phyloP scores from a whole-genome alignment of 2,329 filamentous ascomycete species.

The Daldinia eschscholtzii region DNA sequence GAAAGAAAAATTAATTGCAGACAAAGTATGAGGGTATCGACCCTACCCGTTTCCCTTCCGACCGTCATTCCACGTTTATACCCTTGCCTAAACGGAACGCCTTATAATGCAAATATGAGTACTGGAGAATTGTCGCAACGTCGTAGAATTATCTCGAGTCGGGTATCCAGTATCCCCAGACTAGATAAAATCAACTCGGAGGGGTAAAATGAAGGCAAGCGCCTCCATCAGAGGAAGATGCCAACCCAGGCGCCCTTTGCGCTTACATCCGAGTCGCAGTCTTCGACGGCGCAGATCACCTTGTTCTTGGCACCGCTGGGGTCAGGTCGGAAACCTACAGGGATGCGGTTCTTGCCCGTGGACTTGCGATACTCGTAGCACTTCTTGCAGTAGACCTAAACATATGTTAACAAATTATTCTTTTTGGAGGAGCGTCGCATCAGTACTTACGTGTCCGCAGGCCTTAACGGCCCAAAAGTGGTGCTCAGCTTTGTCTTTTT shows the following conservation, averaged over 20 bases:
- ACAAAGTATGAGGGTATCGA: slow-evolving; percentile 7
- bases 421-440: slow-evolving; percentile 2
- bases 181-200: neutral
- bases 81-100: slow-evolving; percentile 24
- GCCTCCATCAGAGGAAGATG: slow-evolving; percentile 63
- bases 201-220: neutral
- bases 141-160: slow-evolving; percentile 8
- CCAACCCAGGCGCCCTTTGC: slow-evolving; percentile 72
- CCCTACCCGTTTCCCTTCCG: slow-evolving; percentile 7
- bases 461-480: slow-evolving; percentile 93
- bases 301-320: slow-evolving; percentile 52
- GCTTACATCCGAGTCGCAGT: slow-evolving; percentile 66
- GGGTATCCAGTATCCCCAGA: slow-evolving; percentile 16
- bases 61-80: neutral
- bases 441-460: slow-evolving; percentile 84
- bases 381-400: slow-evolving; percentile 71
- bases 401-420: slow-evolving; percentile 42
- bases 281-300: slow-evolving; percentile 68
- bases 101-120: slow-evolving; percentile 29
- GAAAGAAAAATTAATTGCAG: neutral
- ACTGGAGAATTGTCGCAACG: neutral
- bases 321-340: slow-evolving; percentile 56
- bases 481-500: slow-evolving; percentile 73
- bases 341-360: slow-evolving; percentile 51
- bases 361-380: slow-evolving; percentile 70